Evolutionary conservation across 2,329 filamentous ascomycete species (phyloP), one percentile per base, ranked within the genome.

Genomic region (Hypoxylon sp.): DNA sequence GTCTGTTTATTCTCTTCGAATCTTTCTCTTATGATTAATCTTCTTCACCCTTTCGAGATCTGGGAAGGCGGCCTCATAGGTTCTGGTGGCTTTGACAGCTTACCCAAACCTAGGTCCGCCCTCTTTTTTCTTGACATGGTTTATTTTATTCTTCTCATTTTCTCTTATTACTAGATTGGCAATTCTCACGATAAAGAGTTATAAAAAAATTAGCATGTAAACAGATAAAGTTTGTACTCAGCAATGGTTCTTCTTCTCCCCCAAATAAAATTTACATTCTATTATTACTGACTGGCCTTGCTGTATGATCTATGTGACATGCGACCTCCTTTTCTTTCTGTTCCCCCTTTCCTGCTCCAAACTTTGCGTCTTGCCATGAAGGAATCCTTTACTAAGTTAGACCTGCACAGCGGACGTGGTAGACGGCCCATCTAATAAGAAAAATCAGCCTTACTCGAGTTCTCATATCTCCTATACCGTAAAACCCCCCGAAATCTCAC

Each of bases 1-100:
- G 33, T 10, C 3, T 21, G 9, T 18, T 41, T 38, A 11, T 59
- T 63, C 51, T 31, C 43, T 64, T 68, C 62, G 58, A 51, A 37
- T 59, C 57, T 35, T 27, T 65, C 57, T n/a, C 54, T 63, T 31
- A 53, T 27, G n/a, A n/a, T 29, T 11, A 3, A n/a, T 42, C 50
- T 48, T 10, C 29, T 49, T 18, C 11, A 8, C 3, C 27, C 35
- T 10, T 20, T 11, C 4, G 23, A 23, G 27, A 13, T 15, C 35
- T 20, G n/a, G n/a, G n/a, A n/a, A n/a, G n/a, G n/a, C n/a, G n/a
- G n/a, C n/a, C n/a, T n/a, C n/a, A n/a, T n/a, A n/a, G n/a, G n/a
- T n/a, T n/a, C n/a, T n/a, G n/a, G n/a, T n/a, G 6, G 57, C 57
- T 59, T 59, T 38, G 56, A 59, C 20, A 55, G 56, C 47, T 20